Evolutionary conservation across 495 filamentous ascomycete species (phyloP).

Genomic region (Delitschia confertaspora): DNA sequence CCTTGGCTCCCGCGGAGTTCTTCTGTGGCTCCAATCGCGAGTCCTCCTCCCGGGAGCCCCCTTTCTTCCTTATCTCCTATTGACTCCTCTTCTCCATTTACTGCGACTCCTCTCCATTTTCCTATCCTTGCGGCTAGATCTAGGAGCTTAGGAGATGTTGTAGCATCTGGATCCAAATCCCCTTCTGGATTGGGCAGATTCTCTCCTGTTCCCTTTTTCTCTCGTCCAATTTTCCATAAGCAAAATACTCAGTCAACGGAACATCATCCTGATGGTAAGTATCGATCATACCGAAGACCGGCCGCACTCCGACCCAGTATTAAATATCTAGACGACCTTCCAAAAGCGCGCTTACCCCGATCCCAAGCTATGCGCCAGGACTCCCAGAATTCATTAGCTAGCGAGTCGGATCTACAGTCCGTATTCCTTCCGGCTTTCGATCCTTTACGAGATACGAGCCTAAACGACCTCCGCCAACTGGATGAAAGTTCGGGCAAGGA

Average conservation of each 20-base stretch:
- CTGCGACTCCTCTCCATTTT: conserved; percentile 32
- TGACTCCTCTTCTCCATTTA: conserved; percentile 36
- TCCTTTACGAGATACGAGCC: conserved; percentile 28
- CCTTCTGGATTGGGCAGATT: conserved; percentile 47
- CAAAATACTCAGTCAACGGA: conserved; percentile 24
- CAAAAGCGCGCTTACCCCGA: background rate
- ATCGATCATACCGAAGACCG: conserved; percentile 29
- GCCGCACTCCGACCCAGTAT: background rate
- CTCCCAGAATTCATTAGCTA: conserved; percentile 20
- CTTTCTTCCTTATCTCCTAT: conserved; percentile 5
- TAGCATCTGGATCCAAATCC: conserved; percentile 43
- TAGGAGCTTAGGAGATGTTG: conserved; percentile 18
- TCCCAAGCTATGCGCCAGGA: conserved; percentile 10
- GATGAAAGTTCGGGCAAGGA: conserved; percentile 32
- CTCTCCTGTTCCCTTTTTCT: conserved; percentile 41
- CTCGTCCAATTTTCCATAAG: conserved; percentile 22
- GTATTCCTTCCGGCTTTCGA: conserved; percentile 38
- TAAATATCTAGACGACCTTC: background rate
- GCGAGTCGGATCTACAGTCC: conserved; percentile 30
- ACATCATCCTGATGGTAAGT: conserved; percentile 58
- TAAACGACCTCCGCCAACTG: conserved; percentile 11
- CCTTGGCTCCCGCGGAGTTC: conserved; percentile 29
- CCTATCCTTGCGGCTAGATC: conserved; percentile 19
- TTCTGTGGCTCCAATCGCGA: conserved; percentile 30
- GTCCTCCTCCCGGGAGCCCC: conserved; percentile 7